phyloP scores from a whole-genome alignment of 1,284 basidiomycete genomes.

The Kwoniella shivajii region DNA sequence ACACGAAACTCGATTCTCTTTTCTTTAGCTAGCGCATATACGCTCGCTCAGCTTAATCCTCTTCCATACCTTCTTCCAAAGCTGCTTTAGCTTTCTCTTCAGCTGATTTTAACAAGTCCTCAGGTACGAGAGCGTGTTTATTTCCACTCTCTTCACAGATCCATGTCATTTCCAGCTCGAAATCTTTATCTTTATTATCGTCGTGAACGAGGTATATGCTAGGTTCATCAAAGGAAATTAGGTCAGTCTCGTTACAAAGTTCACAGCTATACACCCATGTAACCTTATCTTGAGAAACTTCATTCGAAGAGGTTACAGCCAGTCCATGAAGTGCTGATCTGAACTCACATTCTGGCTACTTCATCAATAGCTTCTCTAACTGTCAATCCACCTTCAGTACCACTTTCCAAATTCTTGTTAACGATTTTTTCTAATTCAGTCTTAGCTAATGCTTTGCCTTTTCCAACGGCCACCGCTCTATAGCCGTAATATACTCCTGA shows the following conservation, averaged over 20 bases:
- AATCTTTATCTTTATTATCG: constrained; percentile 83
- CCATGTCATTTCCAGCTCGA: constrained; percentile 98
- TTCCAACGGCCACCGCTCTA: constrained; percentile 90
- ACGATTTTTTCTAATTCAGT: constrained; percentile 94
- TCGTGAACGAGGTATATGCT: constrained; percentile 98
- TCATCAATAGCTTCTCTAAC: constrained; percentile 84
- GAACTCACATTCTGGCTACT: constrained; percentile 89
- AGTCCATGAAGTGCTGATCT: not conserved
- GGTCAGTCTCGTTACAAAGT: too few species aligned
- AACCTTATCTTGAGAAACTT: too few species aligned
- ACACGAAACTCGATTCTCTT: too few species aligned
- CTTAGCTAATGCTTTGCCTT: constrained; percentile 95
- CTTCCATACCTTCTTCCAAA: constrained; percentile 81
- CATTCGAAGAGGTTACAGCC: too few species aligned
- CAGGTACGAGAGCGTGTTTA: constrained; percentile 79
- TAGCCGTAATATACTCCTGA: constrained; percentile 94
- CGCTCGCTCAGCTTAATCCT: constrained; percentile 55
- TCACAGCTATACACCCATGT: too few species aligned
- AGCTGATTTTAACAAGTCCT: constrained; percentile 80
- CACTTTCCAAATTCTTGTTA: constrained; percentile 31
- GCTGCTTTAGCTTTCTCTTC: constrained; percentile 86
- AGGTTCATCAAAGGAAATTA: too few species aligned
- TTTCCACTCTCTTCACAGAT: constrained; percentile 82
- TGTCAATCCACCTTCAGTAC: constrained; percentile 47
- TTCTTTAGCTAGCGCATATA: too few species aligned